Evolutionary conservation across 73 alveolate species (phyloP), one percentile per base, ranked within the genome.

Genomic region (Paramecium primaurelia): DNA sequence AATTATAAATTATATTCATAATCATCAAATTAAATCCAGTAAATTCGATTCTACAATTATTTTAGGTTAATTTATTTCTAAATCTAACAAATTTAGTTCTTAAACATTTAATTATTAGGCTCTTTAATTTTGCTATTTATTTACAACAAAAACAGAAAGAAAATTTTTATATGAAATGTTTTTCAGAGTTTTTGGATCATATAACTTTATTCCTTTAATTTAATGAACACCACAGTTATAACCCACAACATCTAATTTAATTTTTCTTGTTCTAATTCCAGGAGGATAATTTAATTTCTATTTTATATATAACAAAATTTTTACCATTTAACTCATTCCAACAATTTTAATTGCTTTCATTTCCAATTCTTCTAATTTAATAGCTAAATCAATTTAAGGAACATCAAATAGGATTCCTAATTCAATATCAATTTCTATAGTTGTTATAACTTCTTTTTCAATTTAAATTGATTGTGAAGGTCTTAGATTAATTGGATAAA

Each of bases 311-410:
- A n/a, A 1, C 0, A 14, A 49, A 49, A 14, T 4, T 2, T 10
- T 20, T 80, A 80, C 91, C 71, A 49, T 80, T 80, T 80, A 80
- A 80, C 77, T 80, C 42, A 80, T 45, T 40, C 91, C 91, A 18
- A 80, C 75, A 44, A 80, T 80, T 44, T 80, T 42, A 20, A 80
- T 80, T 20, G 71, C 75, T 49, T 80, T 80, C 91, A 80, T 80
- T 22, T 80, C 91, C 6, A 80, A 40, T 45, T 80, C 91, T 16
- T 80, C 91, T 80, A 80, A 80, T 80, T 80, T 80, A 3, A 80
- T 47, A 22, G 34, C 91, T 30, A 80, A 80, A 20, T 49, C 91
- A 44, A 44, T 80, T 25, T 42, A 32, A 64, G 87, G 87, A 2
- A 37, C 58, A 32, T 73, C 58, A 40, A 73, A 73, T 38, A 40